Percentiles rank a stretch among this genome's conserved stretches.
Conservation (phyloP, 139 green algal species). For the Edaphochlamys debaryana region DNA sequence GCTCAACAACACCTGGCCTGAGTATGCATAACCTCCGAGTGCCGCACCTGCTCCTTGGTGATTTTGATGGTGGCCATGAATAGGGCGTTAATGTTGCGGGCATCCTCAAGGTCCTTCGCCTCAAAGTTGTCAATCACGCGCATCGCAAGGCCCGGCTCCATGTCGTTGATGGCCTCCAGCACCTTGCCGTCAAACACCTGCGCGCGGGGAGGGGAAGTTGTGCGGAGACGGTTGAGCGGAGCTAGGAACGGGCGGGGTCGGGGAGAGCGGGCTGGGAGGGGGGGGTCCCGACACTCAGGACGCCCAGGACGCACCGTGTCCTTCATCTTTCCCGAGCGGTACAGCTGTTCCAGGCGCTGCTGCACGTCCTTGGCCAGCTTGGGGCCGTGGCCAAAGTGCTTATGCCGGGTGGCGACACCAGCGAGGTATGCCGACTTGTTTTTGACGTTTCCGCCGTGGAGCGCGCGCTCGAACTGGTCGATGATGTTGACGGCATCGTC, state of each 20-base stretch:
- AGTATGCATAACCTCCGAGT: neutral
- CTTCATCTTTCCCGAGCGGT: slow-evolving; percentile 24
- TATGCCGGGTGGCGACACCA: slow-evolving; percentile 55
- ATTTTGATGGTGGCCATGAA: slow-evolving; percentile 53
- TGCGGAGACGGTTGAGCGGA: too few species aligned
- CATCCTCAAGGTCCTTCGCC: slow-evolving; percentile 53
- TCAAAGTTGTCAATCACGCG: slow-evolving; percentile 49
- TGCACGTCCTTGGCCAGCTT: slow-evolving; percentile 45
- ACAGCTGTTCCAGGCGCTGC: slow-evolving; percentile 43
- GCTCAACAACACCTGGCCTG: neutral
- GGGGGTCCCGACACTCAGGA: too few species aligned
- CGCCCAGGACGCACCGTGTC: slow-evolving; percentile 22
- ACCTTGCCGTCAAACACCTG: slow-evolving; percentile 41
- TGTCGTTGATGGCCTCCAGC: slow-evolving; percentile 40
- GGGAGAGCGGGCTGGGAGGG: too few species aligned
- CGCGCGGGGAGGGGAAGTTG: too few species aligned
- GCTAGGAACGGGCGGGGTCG: too few species aligned
- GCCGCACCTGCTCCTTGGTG: slow-evolving; percentile 40
- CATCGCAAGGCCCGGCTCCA: slow-evolving; percentile 34
- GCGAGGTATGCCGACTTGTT: slow-evolving; percentile 57
- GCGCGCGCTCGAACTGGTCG: slow-evolving; percentile 53
- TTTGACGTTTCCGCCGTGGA: slow-evolving; percentile 45
- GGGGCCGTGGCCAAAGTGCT: slow-evolving; percentile 22
- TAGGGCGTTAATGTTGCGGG: slow-evolving; percentile 52
- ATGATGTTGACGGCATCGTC: slow-evolving; percentile 46